phyloP scores from a whole-genome alignment of 2,329 filamentous ascomycete species.

The Exophiala xenobiotica region DNA sequence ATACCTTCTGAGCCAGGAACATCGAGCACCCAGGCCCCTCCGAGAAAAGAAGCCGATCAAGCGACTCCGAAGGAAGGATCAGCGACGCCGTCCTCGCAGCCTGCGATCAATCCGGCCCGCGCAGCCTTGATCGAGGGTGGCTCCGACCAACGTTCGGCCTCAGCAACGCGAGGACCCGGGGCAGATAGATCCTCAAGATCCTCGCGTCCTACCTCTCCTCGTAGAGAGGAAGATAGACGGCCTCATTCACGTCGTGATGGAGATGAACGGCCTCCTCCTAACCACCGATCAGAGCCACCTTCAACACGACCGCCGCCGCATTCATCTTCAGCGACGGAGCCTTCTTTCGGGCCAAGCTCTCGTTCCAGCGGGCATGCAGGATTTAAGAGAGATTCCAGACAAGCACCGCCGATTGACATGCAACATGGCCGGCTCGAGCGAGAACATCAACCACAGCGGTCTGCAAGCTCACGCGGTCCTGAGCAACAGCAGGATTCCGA shows the following conservation, averaged over 20 bases:
- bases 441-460: constrained; percentile 32
- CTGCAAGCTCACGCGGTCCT: constrained; percentile 44
- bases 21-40: constrained; percentile 16
- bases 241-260: constrained; percentile 21
- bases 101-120: constrained; percentile 32
- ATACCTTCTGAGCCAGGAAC: constrained; percentile 10
- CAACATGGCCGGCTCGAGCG: constrained; percentile 49
- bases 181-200: constrained; percentile 23
- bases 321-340: constrained; percentile 7
- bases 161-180: constrained; percentile 15
- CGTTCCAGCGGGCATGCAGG: constrained; percentile 9
- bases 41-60: constrained; percentile 24
- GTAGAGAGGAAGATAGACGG: constrained; percentile 28
- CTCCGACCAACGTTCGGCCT: constrained; percentile 19
- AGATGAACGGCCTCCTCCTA: constrained; percentile 22
- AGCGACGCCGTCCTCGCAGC: constrained; percentile 22
- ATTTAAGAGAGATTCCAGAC: constrained; percentile 21
- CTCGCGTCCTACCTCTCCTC: constrained; percentile 29
- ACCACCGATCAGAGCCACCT: constrained; percentile 13
- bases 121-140: constrained; percentile 33
- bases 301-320: constrained; percentile 5
- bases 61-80: not conserved
- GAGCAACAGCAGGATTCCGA: constrained; percentile 42
- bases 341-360: constrained; percentile 2
- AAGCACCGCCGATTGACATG: constrained; percentile 38